Evolutionary conservation across 2,329 filamentous ascomycete species (phyloP).

Genomic region (Fusarium sp.): DNA sequence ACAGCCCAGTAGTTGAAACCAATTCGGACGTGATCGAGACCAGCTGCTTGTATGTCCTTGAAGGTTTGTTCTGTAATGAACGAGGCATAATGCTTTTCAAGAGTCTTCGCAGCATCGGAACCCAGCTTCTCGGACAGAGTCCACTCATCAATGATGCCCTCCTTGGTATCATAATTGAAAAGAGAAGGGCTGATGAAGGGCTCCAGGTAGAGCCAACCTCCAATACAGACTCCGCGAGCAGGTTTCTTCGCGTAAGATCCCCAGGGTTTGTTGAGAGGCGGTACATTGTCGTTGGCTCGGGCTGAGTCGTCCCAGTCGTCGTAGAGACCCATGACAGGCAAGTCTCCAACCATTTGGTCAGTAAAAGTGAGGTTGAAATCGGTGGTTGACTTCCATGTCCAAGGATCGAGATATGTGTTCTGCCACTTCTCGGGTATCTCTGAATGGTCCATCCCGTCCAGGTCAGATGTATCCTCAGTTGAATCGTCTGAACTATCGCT

Average conservation of each 20-base stretch:
- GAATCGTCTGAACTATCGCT: slow-evolving; percentile 42
- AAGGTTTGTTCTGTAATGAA: slow-evolving; percentile 90
- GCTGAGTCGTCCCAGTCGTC: slow-evolving; percentile 85
- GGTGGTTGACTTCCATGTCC: slow-evolving; percentile 86
- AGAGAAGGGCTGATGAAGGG: slow-evolving; percentile 95
- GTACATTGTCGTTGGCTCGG: slow-evolving; percentile 80
- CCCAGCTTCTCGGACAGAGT: slow-evolving; percentile 79
- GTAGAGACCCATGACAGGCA: slow-evolving; percentile 91
- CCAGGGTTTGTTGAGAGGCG: slow-evolving; percentile 78
- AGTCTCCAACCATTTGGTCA: slow-evolving; percentile 78
- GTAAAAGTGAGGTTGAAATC: slow-evolving; percentile 98
- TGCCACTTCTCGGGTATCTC: slow-evolving; percentile 71
- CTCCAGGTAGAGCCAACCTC: slow-evolving; percentile 92
- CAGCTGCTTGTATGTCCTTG: slow-evolving; percentile 82
- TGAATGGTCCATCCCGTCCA: slow-evolving; percentile 61
- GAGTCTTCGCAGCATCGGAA: slow-evolving; percentile 65
- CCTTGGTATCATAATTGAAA: slow-evolving; percentile 71
- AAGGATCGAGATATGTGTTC: slow-evolving; percentile 85
- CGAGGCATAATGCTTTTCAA: slow-evolving; percentile 92
- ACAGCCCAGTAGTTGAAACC: slow-evolving; percentile 97
- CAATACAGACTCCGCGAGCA: slow-evolving; percentile 89
- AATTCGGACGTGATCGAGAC: slow-evolving; percentile 96
- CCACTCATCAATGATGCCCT: slow-evolving; percentile 86
- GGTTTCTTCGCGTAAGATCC: slow-evolving; percentile 78
- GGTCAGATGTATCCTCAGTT: slow-evolving; percentile 43